phyloP scores from a whole-genome alignment of 257 asterid species.

The Agastache rugosa region DNA sequence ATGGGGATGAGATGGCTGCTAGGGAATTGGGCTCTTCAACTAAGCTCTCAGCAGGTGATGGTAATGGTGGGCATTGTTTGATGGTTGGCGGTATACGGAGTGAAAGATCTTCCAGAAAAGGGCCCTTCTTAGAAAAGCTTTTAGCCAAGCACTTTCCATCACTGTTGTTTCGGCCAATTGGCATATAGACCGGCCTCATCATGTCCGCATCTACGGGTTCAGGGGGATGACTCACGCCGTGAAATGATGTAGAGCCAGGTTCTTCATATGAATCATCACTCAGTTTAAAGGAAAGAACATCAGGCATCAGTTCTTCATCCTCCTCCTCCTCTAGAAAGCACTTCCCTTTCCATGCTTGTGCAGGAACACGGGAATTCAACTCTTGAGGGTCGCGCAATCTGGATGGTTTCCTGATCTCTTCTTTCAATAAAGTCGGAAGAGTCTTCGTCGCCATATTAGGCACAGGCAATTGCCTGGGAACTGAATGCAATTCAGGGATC shows the following conservation, averaged over 20 bases:
- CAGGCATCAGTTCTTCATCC: slow-evolving; percentile 59
- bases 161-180: slow-evolving; percentile 60
- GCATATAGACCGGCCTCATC: slow-evolving; percentile 77
- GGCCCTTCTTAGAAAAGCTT: slow-evolving; percentile 65
- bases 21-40: slow-evolving; percentile 47
- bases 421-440: slow-evolving; percentile 48
- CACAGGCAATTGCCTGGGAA: slow-evolving; percentile 56
- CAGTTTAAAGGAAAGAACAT: slow-evolving; percentile 53
- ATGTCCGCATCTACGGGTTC: slow-evolving; percentile 79
- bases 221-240: slow-evolving; percentile 89
- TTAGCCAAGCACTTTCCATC: slow-evolving; percentile 60
- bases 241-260: slow-evolving; percentile 78
- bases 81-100: slow-evolving; percentile 56
- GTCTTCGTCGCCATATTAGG: slow-evolving; percentile 41
- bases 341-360: slow-evolving; percentile 63
- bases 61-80: slow-evolving; percentile 44
- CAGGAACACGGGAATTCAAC: slow-evolving; percentile 41
- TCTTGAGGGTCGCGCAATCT: slow-evolving; percentile 45
- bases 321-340: slow-evolving; percentile 55
- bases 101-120: slow-evolving; percentile 64
- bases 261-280: slow-evolving; percentile 71
- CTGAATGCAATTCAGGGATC: slow-evolving; percentile 53
- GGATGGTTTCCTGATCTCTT: slow-evolving; percentile 46
- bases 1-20: slow-evolving; percentile 49
- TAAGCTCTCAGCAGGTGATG: slow-evolving; percentile 50